Conservation (phyloP, 176 grass and related monocot species). For the Carex kokanica region DNA sequence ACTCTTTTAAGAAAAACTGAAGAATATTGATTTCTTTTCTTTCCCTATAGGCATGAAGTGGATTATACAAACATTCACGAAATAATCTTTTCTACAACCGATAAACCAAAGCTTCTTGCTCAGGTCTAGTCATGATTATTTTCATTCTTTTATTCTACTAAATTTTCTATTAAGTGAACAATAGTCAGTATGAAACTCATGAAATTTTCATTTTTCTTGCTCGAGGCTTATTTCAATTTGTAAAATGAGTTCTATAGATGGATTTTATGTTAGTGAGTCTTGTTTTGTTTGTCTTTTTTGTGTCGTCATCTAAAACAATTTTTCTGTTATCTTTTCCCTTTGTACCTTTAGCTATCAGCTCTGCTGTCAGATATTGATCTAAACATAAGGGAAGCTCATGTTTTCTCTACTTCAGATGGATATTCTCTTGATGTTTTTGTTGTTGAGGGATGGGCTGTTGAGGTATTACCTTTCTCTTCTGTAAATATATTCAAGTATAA, state of each 20-base stretch:
- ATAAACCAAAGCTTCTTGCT: slow-evolving; percentile 98
- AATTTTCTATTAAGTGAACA: slow-evolving; percentile 16
- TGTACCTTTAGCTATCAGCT: slow-evolving; percentile 62
- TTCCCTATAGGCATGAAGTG: slow-evolving; percentile 61
- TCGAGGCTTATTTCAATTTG: not conserved
- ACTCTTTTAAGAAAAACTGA: slow-evolving; percentile 9
- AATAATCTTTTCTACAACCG: slow-evolving; percentile 84
- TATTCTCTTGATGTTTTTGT: slow-evolving; percentile 98
- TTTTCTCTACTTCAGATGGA: slow-evolving; percentile 86
- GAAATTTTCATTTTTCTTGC: too few species aligned
- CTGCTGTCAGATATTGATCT: slow-evolving; percentile 94
- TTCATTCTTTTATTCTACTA: slow-evolving; percentile 17
- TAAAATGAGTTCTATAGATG: not conserved
- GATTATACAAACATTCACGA: slow-evolving; percentile 69
- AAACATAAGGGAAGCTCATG: slow-evolving; percentile 97
- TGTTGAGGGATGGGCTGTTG: slow-evolving; percentile 88
- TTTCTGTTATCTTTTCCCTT: slow-evolving; percentile 15
- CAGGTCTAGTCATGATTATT: slow-evolving; percentile 48
- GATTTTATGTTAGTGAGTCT: not conserved
- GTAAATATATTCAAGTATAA: not conserved
- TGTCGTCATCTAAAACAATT: slow-evolving; percentile 20
- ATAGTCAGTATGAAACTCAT: not conserved
- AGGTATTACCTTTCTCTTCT: slow-evolving; percentile 41
- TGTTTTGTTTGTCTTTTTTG: not conserved
- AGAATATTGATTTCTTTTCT: slow-evolving; percentile 16